Percentiles rank a stretch among this genome's conserved stretches.
phyloP scores from a whole-genome alignment of 805 yeast genomes.

The Saturnispora galanensis region DNA sequence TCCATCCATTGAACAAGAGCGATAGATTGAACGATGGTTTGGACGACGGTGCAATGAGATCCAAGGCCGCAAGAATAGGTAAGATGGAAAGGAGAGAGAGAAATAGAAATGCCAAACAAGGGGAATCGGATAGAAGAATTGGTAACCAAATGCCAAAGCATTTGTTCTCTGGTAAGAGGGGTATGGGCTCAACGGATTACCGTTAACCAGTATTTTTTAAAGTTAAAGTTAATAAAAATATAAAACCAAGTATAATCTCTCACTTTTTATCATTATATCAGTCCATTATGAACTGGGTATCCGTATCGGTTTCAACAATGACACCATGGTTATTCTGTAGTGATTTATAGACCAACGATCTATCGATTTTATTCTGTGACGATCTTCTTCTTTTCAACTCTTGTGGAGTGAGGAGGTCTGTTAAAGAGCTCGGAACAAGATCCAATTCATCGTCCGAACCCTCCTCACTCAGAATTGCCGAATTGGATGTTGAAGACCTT shows the following conservation, averaged over 20 bases:
- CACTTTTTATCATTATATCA: conserved; percentile 14
- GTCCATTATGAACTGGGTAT: conserved; percentile 30
- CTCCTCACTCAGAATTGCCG: neutral
- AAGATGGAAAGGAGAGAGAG: conserved; percentile 90
- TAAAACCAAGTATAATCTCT: neutral
- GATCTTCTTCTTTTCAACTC: conserved; percentile 62
- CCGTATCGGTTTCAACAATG: conserved; percentile 20
- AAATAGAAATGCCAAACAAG: conserved; percentile 83
- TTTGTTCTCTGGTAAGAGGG: conserved; percentile 92
- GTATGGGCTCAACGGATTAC: conserved; percentile 85
- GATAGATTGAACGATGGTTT: conserved; percentile 85
- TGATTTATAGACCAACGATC: conserved; percentile 5
- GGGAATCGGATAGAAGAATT: conserved; percentile 92
- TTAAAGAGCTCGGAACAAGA: conserved; percentile 69
- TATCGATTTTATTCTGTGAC: conserved; percentile 23
- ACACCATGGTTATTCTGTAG: conserved; percentile 6
- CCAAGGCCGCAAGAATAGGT: conserved; percentile 78
- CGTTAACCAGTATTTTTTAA: conserved; percentile 34
- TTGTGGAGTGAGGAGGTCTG: conserved; percentile 75
- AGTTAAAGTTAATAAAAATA: neutral
- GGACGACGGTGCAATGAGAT: conserved; percentile 66
- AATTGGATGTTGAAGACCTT: too few species aligned
- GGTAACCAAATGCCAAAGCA: conserved; percentile 86
- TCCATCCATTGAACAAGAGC: conserved; percentile 44
- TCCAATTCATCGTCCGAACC: conserved; percentile 44